Percentiles rank a stretch among this genome's conserved stretches.
Evolutionary conservation across 306 rosid species (phyloP).

Genomic region (Canavalia gladiata): DNA sequence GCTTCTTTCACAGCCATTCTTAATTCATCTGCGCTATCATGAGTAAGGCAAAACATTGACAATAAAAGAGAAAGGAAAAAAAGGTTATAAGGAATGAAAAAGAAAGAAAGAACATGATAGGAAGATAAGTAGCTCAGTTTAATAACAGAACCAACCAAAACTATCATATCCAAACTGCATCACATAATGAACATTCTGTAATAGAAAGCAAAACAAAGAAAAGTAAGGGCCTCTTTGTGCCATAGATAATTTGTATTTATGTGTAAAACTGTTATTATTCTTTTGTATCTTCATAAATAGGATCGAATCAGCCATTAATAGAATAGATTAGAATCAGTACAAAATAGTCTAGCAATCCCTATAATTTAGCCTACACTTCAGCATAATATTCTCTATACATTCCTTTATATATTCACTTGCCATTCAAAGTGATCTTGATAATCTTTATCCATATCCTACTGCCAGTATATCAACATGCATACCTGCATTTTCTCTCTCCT

Average conservation of each 20-base stretch:
- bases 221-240: neutral
- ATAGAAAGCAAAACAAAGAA: slow-evolving; percentile 32
- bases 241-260: too few relatives aligned
- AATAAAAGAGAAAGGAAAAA: neutral
- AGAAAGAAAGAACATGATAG: slow-evolving; percentile 10
- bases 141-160: slow-evolving; percentile 39
- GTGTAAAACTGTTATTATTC: too few relatives aligned
- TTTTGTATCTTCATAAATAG: too few relatives aligned
- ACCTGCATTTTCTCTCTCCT: slow-evolving; percentile 95
- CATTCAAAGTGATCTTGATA: too few relatives aligned
- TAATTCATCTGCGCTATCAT: slow-evolving; percentile 73
- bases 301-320: too few relatives aligned
- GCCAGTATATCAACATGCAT: slow-evolving; percentile 36
- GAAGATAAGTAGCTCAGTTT: slow-evolving; percentile 2
- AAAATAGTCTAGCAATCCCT: too few relatives aligned
- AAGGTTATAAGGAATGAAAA: slow-evolving; percentile 16
- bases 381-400: too few relatives aligned
- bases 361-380: too few relatives aligned
- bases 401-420: too few relatives aligned
- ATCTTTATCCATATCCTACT: slow-evolving; percentile 1
- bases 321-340: too few relatives aligned
- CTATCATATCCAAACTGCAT: slow-evolving; percentile 24
- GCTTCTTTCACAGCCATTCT: slow-evolving; percentile 92
- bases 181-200: slow-evolving; percentile 31
- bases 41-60: slow-evolving; percentile 29